phyloP scores from a whole-genome alignment of 148 eudicot species.

The Selenicereus undatus region DNA sequence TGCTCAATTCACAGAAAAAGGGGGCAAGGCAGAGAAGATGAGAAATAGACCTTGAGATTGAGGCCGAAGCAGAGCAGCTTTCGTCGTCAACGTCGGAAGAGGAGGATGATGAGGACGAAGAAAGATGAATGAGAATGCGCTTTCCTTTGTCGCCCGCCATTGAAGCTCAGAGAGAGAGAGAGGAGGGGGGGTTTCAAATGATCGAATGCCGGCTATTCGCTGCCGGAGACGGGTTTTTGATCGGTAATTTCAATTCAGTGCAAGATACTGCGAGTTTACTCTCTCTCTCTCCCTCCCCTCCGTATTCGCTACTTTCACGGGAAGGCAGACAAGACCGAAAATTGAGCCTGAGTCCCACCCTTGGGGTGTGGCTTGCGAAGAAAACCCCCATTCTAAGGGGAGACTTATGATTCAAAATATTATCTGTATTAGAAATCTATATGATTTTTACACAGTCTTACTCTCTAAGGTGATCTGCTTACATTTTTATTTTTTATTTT shows the following conservation, averaged over 20 bases:
- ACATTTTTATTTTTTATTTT: no score
- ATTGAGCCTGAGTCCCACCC: no score
- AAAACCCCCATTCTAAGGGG: no score
- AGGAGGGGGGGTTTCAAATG: background rate
- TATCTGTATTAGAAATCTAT: no score
- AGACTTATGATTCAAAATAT: no score
- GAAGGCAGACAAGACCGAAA: no score
- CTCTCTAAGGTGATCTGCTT: no score
- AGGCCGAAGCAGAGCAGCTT: background rate
- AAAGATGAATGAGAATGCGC: conserved; percentile 16
- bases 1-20: background rate
- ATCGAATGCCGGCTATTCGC: background rate
- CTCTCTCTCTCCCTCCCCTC: background rate
- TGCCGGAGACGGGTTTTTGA: background rate
- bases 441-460: no score
- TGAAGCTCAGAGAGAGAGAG: conserved; percentile 5
- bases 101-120: conserved; percentile 18
- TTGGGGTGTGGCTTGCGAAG: no score
- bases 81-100: conserved; percentile 16
- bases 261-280: background rate
- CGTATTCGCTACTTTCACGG: background rate
- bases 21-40: background rate
- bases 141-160: conserved; percentile 27
- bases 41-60: conserved; percentile 15
- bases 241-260: background rate